These are phyloP conservation scores for Trichosporon sp. DNA, from an alignment of 1,284 basidiomycete genomes.

Conservation along the genomic window DNA sequence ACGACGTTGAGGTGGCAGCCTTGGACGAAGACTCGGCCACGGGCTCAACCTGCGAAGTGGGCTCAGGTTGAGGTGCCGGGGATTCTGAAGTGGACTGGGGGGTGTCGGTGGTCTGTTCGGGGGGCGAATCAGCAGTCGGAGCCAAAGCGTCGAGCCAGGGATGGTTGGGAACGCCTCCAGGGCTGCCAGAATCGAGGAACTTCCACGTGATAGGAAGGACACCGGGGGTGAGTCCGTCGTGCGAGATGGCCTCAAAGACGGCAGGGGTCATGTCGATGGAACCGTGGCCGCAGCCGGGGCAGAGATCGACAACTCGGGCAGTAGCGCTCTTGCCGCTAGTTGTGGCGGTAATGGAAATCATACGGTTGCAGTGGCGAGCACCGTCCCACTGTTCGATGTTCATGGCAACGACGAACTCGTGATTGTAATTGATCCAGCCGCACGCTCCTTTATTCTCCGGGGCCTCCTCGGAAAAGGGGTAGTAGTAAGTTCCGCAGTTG, in stretches of 20 bases:
- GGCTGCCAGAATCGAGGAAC: background rate
- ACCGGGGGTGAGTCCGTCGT: background rate
- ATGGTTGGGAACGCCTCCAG: no score
- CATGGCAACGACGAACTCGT: constrained; percentile 45
- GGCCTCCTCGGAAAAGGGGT: constrained; percentile 20
- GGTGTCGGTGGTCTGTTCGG: no score
- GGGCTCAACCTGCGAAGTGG: no score
- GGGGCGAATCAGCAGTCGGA: no score
- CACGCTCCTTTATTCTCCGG: no score
- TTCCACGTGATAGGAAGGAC: background rate
- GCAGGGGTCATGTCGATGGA: constrained; percentile 71
- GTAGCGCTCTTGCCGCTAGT: constrained; percentile 56
- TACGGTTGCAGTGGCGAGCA: constrained; percentile 54
- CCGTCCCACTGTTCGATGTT: constrained; percentile 47
- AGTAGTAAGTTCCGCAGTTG: constrained; percentile 22
- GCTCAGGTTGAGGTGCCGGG: no score
- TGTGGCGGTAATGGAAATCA: constrained; percentile 58
- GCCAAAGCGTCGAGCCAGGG: no score
- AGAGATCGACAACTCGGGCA: constrained; percentile 64
- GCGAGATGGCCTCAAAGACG: constrained; percentile 55
- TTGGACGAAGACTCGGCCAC: no score
- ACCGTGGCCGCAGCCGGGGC: constrained; percentile 49
- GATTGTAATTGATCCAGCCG: constrained; percentile 6
- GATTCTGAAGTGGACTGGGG: no score
- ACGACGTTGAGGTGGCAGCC: no score